Evolutionary conservation across 2,329 filamentous ascomycete genomes (phyloP), one percentile per base, ranked within the genome.

Genomic region (Myriosclerotinia scirpicola): DNA sequence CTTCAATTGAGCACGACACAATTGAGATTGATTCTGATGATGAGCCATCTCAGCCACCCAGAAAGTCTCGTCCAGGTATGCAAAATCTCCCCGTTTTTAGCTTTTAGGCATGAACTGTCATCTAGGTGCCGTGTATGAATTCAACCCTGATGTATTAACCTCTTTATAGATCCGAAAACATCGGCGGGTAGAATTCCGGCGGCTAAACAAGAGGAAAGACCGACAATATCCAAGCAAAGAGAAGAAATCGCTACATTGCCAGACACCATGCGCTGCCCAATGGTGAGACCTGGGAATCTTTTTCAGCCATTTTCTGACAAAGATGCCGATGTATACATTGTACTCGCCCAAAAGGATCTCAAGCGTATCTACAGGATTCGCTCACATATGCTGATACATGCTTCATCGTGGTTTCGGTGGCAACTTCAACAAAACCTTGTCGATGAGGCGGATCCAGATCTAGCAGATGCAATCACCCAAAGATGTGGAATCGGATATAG

Each of bases 391-490:
- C 11, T 66, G 5, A 22, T 11, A 9, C 40, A 46, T 55, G 52
- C 34, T 26, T 66, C 65, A 3, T 8, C 30, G 4, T 66, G 65
- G 65, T 65, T 65, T 15, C 3, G 0, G 17, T 4, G 9, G 1
- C 1, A n/a, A 36, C 40, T 40, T 9, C 30, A 34, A 34, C 7
- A 3, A 11, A 1, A 5, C 1, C 6, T 15, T 6, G 2, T 36
- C 20, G 1, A 20, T 14, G 64, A 65, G 44, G 2, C 50, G 12
- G 15, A 46, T 36, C 1, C 22, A 8, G 7, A 17, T 12, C 0
- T n/a, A n/a, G 34, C 34, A 26, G 40, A 52, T 8, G 0, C 0
- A 2, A 2, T 61, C 15, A 22, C 38, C 14, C 0, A 0, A 3
- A 3, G 20, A 0, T 22, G 17, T 14, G 55, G 34, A 15, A 54